phyloP scores from a whole-genome alignment of 176 grass and related monocot genomes.

The Tuctoria greenei region DNA sequence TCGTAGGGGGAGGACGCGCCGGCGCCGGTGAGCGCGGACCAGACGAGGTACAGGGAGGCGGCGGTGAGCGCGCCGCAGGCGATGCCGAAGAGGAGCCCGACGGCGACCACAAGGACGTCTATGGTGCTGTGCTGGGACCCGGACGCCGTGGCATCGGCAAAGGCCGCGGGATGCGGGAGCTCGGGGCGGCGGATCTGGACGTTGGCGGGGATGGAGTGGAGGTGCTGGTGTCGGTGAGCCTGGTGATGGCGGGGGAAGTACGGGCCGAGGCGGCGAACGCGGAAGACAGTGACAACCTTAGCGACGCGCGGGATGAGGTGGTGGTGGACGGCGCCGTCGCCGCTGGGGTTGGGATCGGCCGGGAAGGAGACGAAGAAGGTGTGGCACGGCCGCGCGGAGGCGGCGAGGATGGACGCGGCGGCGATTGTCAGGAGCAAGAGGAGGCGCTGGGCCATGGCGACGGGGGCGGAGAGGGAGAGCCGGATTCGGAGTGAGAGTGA shows the following conservation, averaged over 20 bases:
- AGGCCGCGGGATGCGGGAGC: slow-evolving; percentile 26
- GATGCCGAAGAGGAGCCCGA: slow-evolving; percentile 68
- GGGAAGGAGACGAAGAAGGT: slow-evolving; percentile 38
- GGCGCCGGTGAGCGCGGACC: slow-evolving; percentile 50
- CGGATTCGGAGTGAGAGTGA: not conserved
- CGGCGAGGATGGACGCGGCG: slow-evolving; percentile 13
- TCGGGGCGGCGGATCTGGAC: slow-evolving; percentile 50
- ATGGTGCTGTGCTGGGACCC: slow-evolving; percentile 54
- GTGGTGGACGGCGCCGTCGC: slow-evolving; percentile 11
- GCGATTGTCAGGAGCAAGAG: slow-evolving; percentile 30
- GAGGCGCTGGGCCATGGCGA: slow-evolving; percentile 39
- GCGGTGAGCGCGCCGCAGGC: slow-evolving; percentile 69
- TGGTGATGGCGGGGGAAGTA: slow-evolving; percentile 12
- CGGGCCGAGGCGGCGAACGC: slow-evolving; percentile 43
- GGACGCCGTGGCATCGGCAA: not conserved
- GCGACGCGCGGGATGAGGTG: slow-evolving; percentile 35
- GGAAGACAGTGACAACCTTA: slow-evolving; percentile 66
- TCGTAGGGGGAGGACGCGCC: slow-evolving; percentile 45
- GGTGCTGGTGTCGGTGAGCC: not conserved
- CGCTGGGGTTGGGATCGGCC: slow-evolving; percentile 36
- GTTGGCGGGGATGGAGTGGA: slow-evolving; percentile 55
- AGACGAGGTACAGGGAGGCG: slow-evolving; percentile 65
- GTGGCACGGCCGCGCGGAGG: slow-evolving; percentile 33
- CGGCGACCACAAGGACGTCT: slow-evolving; percentile 61
- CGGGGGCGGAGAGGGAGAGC: slow-evolving; percentile 25